Conservation (phyloP, 768 basidiomycete species). For the Lentinula guzmanii region DNA sequence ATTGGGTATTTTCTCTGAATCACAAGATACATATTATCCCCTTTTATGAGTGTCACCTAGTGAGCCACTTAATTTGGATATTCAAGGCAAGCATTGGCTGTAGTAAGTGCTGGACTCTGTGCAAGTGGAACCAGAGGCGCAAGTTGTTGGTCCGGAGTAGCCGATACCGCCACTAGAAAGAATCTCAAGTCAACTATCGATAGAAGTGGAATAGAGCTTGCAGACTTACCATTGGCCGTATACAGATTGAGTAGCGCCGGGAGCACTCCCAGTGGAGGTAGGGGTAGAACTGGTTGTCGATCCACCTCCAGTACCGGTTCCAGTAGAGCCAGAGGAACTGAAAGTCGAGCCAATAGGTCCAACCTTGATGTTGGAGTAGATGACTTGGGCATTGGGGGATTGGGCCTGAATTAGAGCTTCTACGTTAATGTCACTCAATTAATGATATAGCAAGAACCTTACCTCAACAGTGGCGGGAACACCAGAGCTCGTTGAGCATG, state of each 20-base stretch:
- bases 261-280: constrained; percentile 11
- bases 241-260: constrained; percentile 25
- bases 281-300: not conserved
- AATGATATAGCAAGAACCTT: not conserved
- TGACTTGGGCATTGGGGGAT: constrained; percentile 21
- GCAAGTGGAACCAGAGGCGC: constrained; percentile 4
- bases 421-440: not conserved
- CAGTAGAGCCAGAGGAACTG: not conserved
- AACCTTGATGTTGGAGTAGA: constrained; percentile 33
- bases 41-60: too few species aligned
- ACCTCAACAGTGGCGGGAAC: constrained; percentile 37
- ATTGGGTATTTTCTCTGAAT: too few species aligned
- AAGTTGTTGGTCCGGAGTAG: constrained; percentile 7
- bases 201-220: not conserved
- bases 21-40: too few species aligned
- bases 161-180: constrained; percentile 5
- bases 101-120: not conserved
- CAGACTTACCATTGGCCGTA: constrained; percentile 30
- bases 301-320: not conserved
- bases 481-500: constrained; percentile 43
- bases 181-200: not conserved
- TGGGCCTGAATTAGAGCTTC: constrained; percentile 18
- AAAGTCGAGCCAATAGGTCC: constrained; percentile 32
- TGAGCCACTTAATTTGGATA: too few species aligned
- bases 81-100: constrained; percentile 6